Percentiles rank a stretch among this genome's conserved stretches.
phyloP scores from a whole-genome alignment of 768 basidiomycete genomes.

The Brasilioporus rufonigricans region DNA sequence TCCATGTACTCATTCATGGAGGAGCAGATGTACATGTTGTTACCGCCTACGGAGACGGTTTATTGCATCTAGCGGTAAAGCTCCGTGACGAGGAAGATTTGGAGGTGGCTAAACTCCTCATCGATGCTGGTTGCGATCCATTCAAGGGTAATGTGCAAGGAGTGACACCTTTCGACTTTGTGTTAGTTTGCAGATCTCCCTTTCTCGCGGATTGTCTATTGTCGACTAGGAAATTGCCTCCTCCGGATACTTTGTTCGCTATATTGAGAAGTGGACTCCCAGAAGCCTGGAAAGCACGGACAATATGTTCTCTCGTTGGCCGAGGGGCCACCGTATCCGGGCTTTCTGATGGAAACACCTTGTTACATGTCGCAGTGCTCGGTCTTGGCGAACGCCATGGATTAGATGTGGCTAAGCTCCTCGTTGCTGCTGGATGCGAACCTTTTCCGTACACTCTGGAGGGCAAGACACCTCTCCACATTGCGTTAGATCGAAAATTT shows the following conservation, averaged over 20 bases:
- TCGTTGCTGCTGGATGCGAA: slow-evolving; percentile 1
- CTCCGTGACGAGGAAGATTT: not conserved
- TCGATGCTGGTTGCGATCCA: slow-evolving; percentile 8
- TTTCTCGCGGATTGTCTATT: not conserved
- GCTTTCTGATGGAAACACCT: no score
- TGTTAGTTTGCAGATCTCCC: not conserved
- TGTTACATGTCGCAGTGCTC: no score
- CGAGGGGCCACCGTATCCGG: no score
- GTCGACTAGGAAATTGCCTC: no score
- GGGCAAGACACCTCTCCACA: not conserved
- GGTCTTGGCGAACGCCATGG: no score
- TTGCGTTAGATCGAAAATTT: not conserved
- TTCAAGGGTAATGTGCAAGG: not conserved
- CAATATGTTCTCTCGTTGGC: no score
- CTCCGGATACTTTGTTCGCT: no score
- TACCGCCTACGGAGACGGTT: not conserved
- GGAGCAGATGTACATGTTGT: not conserved
- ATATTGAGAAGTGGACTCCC: no score
- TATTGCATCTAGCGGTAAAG: not conserved
- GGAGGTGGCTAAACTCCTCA: not conserved
- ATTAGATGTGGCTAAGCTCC: no score
- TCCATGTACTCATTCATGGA: not conserved
- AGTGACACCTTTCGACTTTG: slow-evolving; percentile 6
- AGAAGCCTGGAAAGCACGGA: no score
- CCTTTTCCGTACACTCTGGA: not conserved